Evolutionary conservation across 768 basidiomycete genomes (phyloP), one percentile per base, ranked within the genome.

Genomic region (Crucibulum laeve): DNA sequence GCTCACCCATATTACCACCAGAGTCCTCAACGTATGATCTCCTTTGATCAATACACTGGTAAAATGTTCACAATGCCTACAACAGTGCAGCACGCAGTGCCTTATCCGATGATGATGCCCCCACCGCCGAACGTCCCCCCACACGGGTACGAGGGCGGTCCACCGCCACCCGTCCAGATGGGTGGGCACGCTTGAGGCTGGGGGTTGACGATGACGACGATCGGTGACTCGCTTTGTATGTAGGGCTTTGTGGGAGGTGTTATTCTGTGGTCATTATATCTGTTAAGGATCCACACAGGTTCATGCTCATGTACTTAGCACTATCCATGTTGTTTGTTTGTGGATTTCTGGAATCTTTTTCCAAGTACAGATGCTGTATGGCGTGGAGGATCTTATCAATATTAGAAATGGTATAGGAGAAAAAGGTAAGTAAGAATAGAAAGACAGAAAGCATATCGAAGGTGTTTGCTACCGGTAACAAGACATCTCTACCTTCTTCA

Each of bases 51-150:
- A 38, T 54, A 38, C 40, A 51, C 43, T 61, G 50, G 41, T 38
- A 53, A 58, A 51, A 57, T 62, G 52, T 55, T 68, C 50, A 64
- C 55, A 35, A 52, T 48, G 45, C 44, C 50, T 55, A 46, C 51
- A 56, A 50, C 65, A 92, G 90, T 91, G 60, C 82, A 83, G 63
- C 90, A 91, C 54, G 87, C 90, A 25, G 80, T 87, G 51, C 84
- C 87, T 37, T 92, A 91, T 61, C 84, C 77, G n/a, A 87, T 89
- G 85, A 91, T 91, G 87, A 89, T 90, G 84, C 85, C 82, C 43
- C 86, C 84, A 43, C 84, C 84, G 5, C 81, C 83, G 39, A 77
- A 71, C 45, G 75, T 69, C 34, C 77, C 77, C 30, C 84, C 82
- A 49, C 88, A 89, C 57, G 77, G 75, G 25, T 91, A 90, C 62